Evolutionary conservation across 345 rosid genomes (phyloP).

Genomic region (thale cress (Arabidopsis thaliana)): TAIR10.1 NC_003070.9:6591001-6591500

Average conservation of each 20-base stretch:
- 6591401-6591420: constrained; percentile 38
- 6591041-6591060: constrained; percentile 60
- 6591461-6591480: constrained; percentile 55
- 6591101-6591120: neutral
- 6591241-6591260: constrained; percentile 33
- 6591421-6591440: constrained; percentile 56
- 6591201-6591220: constrained; percentile 24
- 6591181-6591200: neutral
- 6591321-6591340: constrained; percentile 25
- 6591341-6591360: constrained; percentile 3
- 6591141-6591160: neutral
- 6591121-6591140: neutral
- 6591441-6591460: constrained; percentile 80
- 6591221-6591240: constrained; percentile 12
- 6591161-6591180: constrained; percentile 33
- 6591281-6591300: constrained; percentile 58
- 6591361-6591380: neutral
- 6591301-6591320: constrained; percentile 47
- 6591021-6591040: constrained; percentile 68
- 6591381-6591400: constrained; percentile 10
- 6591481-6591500: constrained; percentile 85
- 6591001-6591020: constrained; percentile 63
- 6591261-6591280: constrained; percentile 44
- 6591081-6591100: constrained; percentile 24
- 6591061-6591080: constrained; percentile 27